Evolutionary conservation across 2,329 filamentous ascomycete species (phyloP), one percentile per base, ranked within the genome.

Genomic region (Bipolaris zeicola): DNA sequence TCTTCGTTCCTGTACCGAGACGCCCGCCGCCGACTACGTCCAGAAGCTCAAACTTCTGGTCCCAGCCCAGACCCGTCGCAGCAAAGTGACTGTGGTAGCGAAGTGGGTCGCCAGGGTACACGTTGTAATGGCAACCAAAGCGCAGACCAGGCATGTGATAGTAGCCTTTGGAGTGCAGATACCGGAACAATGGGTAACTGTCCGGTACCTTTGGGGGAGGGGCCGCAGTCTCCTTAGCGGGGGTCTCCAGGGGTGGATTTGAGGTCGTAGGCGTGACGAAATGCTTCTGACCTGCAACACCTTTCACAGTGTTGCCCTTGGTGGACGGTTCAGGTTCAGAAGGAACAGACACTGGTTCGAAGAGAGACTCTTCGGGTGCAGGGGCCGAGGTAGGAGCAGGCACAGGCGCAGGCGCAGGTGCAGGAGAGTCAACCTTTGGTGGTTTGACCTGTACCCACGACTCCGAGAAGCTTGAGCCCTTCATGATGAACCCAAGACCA

Each of bases 31-130:
- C 89, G 14, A 98, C 89, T 13, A 99, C 80, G 64, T 96, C 90
- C 64, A 97, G 83, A 69, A 98, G 80, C 36, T 90, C 85, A 54
- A 99, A 89, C 65, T 92, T 87, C 68, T 96, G 86, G 58, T 97
- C 87, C 92, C 92, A 98, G n/a, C 82, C 87, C 66, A 90, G 86
- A 31, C 90, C 87, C n/a, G 89, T 89, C 6, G 89, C 91, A 67
- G 96, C 84, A 74, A 96, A 98, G 75, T 99, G 95, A 43, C 92
- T 95, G 76, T 99, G 95, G 74, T 96, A 99, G 10, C 95, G 88
- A 49, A 99, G 81, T 1, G 95, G 92, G 73, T 99, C 95, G 43
- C 95, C 95, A 0, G 95, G 95, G 69, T 99, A 99, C 5, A 96
- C 91, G 65, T 92, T 92, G 77, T 96, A 97, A 70, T 95, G 87